Percentiles rank a stretch among this genome's conserved stretches.
These are phyloP conservation scores for Tolypocladium capitatum DNA, from an alignment of 2,329 filamentous ascomycete species.

Conservation along the genomic window DNA sequence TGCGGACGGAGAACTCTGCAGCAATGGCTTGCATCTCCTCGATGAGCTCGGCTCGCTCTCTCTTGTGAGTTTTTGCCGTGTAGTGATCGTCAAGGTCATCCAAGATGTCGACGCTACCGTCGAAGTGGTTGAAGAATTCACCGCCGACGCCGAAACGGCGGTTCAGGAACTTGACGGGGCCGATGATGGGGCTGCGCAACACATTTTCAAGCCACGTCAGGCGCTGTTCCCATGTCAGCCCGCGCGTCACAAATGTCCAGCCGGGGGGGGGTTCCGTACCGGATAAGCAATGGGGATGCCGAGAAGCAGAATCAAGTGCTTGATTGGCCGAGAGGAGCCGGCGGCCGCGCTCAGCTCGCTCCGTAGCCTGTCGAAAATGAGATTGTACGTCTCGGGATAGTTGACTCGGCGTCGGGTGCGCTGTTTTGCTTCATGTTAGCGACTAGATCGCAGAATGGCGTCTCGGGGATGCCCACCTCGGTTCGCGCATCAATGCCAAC, in stretches of 20 bases:
- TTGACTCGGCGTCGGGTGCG: conserved; percentile 89
- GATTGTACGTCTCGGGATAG: conserved; percentile 79
- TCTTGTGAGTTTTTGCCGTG: conserved; percentile 82
- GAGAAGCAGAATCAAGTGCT: conserved; percentile 74
- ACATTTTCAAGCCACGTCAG: conserved; percentile 96
- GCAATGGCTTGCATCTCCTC: conserved; percentile 73
- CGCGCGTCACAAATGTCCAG: neutral
- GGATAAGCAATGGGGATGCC: conserved; percentile 82
- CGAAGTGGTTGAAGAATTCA: conserved; percentile 83
- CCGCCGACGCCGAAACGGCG: conserved; percentile 79
- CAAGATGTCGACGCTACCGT: conserved; percentile 82
- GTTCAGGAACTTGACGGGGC: conserved; percentile 78
- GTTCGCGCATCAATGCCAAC: conserved; percentile 86
- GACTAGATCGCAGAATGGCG: neutral
- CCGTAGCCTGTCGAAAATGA: conserved; percentile 65
- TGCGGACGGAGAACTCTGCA: conserved; percentile 72
- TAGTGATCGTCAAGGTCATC: conserved; percentile 96
- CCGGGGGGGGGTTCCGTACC: conserved; percentile 28
- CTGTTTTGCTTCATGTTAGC: conserved; percentile 13
- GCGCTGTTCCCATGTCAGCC: conserved; percentile 33
- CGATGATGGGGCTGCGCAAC: conserved; percentile 72
- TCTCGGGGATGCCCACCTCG: conserved; percentile 38
- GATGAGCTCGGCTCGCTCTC: conserved; percentile 67
- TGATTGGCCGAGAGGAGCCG: conserved; percentile 60
- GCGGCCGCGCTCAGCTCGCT: conserved; percentile 58